Evolutionary conservation across 176 grass and related monocot species (phyloP).

Genomic region (Musa beccarii): DNA sequence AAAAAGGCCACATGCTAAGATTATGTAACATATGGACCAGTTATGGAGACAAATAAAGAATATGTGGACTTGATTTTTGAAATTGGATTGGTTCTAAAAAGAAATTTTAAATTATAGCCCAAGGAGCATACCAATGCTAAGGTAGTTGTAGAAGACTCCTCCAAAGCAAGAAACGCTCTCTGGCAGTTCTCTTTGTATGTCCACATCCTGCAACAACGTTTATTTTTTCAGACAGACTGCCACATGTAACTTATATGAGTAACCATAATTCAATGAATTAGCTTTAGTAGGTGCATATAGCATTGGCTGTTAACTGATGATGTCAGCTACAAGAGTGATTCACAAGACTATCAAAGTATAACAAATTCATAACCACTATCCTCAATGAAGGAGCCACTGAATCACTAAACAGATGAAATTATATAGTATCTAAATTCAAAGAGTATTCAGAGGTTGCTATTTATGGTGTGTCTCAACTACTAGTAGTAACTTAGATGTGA

Average conservation of each 20-base stretch:
- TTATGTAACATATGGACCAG: background rate
- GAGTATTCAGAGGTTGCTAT: too few relatives aligned
- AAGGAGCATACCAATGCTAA: slow-evolving; percentile 67
- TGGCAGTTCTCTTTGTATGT: slow-evolving; percentile 52
- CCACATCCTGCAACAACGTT: slow-evolving; percentile 43
- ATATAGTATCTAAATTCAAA: too few relatives aligned
- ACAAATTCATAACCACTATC: too few relatives aligned
- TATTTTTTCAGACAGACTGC: background rate
- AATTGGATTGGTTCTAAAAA: background rate
- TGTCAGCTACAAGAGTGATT: too few relatives aligned
- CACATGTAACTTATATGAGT: background rate
- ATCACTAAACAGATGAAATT: too few relatives aligned
- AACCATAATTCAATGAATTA: background rate
- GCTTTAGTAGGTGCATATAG: background rate
- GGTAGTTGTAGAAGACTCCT: slow-evolving; percentile 95
- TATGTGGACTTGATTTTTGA: background rate
- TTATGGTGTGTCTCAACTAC: too few relatives aligned
- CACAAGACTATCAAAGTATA: too few relatives aligned
- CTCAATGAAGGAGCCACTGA: too few relatives aligned
- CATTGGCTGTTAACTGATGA: too few relatives aligned
- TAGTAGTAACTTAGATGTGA: too few relatives aligned
- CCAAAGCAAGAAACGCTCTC: slow-evolving; percentile 70
- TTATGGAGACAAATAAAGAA: background rate
- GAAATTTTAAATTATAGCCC: background rate
- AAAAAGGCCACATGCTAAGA: background rate